Conservation (phyloP, 495 filamentous ascomycete species). For the Podospora pseudocomata region DNA sequence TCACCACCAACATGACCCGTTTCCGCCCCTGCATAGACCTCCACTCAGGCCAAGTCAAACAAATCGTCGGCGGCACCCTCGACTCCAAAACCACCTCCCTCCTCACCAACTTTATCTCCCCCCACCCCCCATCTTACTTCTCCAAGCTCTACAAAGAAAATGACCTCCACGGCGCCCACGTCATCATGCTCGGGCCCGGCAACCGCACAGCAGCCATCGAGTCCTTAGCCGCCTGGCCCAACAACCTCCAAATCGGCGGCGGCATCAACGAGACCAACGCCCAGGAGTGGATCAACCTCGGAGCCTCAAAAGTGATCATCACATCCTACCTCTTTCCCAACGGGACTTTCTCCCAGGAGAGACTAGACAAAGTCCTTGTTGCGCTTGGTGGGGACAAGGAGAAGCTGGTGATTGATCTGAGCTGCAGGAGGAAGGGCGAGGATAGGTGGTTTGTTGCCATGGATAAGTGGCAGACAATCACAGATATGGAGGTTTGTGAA, state of each 20-base stretch:
- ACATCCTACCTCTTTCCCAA: conserved; percentile 75
- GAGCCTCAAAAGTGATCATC: conserved; percentile 93
- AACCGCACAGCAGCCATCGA: conserved; percentile 78
- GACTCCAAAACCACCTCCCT: conserved; percentile 60
- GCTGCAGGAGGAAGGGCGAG: conserved; percentile 69
- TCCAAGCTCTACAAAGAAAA: conserved; percentile 72
- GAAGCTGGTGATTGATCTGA: conserved; percentile 91
- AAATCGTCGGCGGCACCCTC: conserved; percentile 94
- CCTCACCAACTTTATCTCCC: conserved; percentile 87
- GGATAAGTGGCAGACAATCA: conserved; percentile 98
- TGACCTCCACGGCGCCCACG: conserved; percentile 74
- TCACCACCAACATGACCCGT: conserved; percentile 83
- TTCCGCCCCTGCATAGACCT: conserved; percentile 97
- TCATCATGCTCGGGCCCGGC: conserved; percentile 90
- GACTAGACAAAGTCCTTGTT: conserved; percentile 66
- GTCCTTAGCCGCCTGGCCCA: conserved; percentile 71
- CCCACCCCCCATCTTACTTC: conserved; percentile 74
- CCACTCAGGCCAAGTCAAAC: conserved; percentile 92
- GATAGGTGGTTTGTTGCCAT: conserved; percentile 88
- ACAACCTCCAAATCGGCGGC: conserved; percentile 79
- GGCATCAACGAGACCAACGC: conserved; percentile 87
- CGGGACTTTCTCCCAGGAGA: conserved; percentile 69
- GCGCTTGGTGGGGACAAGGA: conserved; percentile 67
- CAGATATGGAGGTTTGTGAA: conserved; percentile 86
- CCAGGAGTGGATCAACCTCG: conserved; percentile 74